A percentile compares a stretch with the other conserved stretches of the same genome.
Evolutionary conservation across 768 basidiomycete genomes (phyloP).

Genomic region (Cytidiella melzeri): DNA sequence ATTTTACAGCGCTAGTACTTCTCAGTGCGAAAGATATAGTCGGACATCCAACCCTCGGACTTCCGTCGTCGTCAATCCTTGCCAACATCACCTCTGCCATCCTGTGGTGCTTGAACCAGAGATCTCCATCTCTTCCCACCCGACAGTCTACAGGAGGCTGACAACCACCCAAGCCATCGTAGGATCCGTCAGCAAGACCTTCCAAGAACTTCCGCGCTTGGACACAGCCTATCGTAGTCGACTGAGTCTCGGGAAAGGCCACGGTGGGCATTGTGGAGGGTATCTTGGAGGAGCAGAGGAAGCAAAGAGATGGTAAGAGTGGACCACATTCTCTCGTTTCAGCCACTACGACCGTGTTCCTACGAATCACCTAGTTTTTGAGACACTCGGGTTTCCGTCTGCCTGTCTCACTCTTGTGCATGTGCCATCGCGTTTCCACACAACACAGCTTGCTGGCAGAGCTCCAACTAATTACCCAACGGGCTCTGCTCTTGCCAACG

Average conservation of each 20-base stretch:
- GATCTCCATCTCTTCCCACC: slow-evolving; percentile 59
- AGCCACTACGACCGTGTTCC: too few relatives aligned
- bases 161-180: slow-evolving; percentile 42
- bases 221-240: slow-evolving; percentile 78
- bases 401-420: too few relatives aligned
- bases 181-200: slow-evolving; percentile 43
- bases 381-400: too few relatives aligned
- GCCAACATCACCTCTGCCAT: slow-evolving; percentile 82
- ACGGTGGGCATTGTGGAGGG: slow-evolving; percentile 63
- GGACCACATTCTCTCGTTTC: too few relatives aligned
- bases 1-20: not conserved
- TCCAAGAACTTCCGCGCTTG: slow-evolving; percentile 51
- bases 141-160: slow-evolving; percentile 33
- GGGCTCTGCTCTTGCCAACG: too few relatives aligned
- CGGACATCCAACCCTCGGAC: slow-evolving; percentile 80
- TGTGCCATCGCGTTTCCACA: too few relatives aligned
- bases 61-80: slow-evolving; percentile 81
- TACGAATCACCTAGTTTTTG: too few relatives aligned
- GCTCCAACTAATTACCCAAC: too few relatives aligned
- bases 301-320: slow-evolving; percentile 68
- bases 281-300: slow-evolving; percentile 60
- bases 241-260: slow-evolving; percentile 64
- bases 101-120: slow-evolving; percentile 62
- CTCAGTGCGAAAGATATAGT: slow-evolving; percentile 63
- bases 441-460: too few relatives aligned